These are phyloP conservation scores for Macadamia integrifolia DNA, from an alignment of 164 flowering plant species.

Conservation along the genomic window DNA sequence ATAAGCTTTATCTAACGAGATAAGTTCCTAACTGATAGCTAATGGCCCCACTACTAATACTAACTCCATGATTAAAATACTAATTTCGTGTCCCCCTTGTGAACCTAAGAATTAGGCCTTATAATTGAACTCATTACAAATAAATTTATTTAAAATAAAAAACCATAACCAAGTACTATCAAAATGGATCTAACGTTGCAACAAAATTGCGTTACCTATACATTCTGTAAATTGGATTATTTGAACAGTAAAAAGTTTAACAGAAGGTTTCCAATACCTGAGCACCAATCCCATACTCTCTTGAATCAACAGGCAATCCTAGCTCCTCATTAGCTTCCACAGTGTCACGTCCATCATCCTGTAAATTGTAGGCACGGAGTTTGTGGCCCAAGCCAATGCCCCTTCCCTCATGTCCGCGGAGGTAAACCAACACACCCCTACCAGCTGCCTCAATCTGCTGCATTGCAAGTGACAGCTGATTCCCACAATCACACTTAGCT, in stretches of 20 bases:
- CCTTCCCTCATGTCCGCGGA: conserved; percentile 96
- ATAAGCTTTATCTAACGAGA: too few relatives aligned
- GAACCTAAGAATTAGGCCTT: too few relatives aligned
- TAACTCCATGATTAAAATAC: too few relatives aligned
- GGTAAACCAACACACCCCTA: conserved; percentile 81
- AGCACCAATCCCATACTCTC: conserved; percentile 98
- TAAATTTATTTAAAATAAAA: too few relatives aligned
- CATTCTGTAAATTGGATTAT: neutral
- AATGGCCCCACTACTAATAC: too few relatives aligned
- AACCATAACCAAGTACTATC: too few relatives aligned
- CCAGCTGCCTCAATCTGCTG: conserved; percentile 84
- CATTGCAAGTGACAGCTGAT: conserved; percentile 93
- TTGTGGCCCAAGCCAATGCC: conserved; percentile 98
- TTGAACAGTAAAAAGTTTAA: neutral
- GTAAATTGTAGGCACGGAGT: conserved; percentile 90
- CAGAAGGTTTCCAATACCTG: conserved; percentile 45
- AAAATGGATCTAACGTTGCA: too few relatives aligned
- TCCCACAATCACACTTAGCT: conserved; percentile 92
- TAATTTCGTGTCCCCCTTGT: too few relatives aligned
- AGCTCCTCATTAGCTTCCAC: conserved; percentile 98
- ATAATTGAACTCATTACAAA: too few relatives aligned
- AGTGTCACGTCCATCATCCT: conserved; percentile 90
- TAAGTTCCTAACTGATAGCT: too few relatives aligned
- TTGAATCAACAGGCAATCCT: conserved; percentile 89
- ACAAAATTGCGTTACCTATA: too few relatives aligned